Conservation (phyloP, 805 yeast genomes). For the Kuraishia ogatae region DNA sequence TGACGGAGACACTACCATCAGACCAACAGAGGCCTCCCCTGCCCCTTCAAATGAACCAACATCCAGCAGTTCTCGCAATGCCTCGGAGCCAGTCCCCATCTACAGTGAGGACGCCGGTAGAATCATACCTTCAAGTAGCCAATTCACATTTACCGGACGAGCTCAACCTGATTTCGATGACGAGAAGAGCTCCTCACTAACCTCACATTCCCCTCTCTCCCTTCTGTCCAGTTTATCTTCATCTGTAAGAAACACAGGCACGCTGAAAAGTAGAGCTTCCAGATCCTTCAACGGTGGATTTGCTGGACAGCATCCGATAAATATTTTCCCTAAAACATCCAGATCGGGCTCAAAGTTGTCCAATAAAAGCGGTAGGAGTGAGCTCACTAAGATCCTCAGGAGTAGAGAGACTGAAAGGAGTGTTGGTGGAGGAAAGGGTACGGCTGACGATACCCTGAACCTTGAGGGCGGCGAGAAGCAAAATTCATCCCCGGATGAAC, state of each 20-base stretch:
- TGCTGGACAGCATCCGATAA: constrained; percentile 1
- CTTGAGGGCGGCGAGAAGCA: not conserved
- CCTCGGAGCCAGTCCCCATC: not conserved
- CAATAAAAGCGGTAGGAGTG: constrained; percentile 12
- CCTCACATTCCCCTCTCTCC: constrained; percentile 7
- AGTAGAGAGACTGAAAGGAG: constrained; percentile 5
- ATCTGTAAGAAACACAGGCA: constrained; percentile 3
- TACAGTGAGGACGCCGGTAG: not conserved
- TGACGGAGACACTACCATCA: not conserved
- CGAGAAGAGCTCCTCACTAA: constrained; percentile 14
- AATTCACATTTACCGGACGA: constrained; percentile 20
- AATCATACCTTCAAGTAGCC: not conserved
- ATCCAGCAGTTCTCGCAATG: not conserved
- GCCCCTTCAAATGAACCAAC: not conserved
- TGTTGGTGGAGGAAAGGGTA: not conserved
- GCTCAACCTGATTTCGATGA: constrained; percentile 24
- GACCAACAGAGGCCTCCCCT: not conserved
- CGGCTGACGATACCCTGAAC: constrained; percentile 1
- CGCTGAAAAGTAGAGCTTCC: constrained; percentile 7
- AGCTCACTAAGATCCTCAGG: constrained; percentile 18
- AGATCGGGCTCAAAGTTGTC: constrained; percentile 13
- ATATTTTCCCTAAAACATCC: constrained; percentile 4
- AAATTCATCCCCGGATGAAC: not conserved
- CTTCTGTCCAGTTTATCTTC: constrained; percentile 8
- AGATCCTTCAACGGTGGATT: constrained; percentile 4